Evolutionary conservation across 1,139 yeast species (phyloP), one percentile per base, ranked within the genome.

Genomic region (Debaryomyces subglobosus): DNA sequence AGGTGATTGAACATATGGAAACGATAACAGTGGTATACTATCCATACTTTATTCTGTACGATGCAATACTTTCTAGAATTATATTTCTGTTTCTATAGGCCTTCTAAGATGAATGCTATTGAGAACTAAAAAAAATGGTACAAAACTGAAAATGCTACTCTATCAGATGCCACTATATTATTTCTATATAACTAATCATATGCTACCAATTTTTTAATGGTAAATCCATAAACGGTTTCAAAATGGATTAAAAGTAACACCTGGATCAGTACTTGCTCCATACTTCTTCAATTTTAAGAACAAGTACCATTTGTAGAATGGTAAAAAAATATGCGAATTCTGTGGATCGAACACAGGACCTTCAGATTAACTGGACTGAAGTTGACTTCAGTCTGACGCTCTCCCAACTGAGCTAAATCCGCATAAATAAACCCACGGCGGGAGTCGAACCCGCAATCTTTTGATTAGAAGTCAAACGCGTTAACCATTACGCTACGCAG

Each of bases 381-480:
- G 68, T 67, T 53, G 34, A 55, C 89, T 84, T 84, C 89, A 84
- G 89, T 84, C 89, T 83, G 86, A 81, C 89, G 90, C 89, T 84
- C 89, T 84, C 89, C 89, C 89, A 80, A 81, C 88, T 84, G 89
- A 84, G 89, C 89, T 83, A 83, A 82, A 74, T 71, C 85, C 84
- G 86, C 85, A 43, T 6, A 35, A 12, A 35, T 16, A 35, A 43
- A 53, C 56, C 56, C 56, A 53, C 53, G 56, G 54, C 56, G 56
- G 54, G 56, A 53, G 56, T 53, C 56, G 56, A 53, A 53, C 56
- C 54, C 56, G 56, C 54, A 53, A 53, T 53, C 56, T 53, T 53
- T 52, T 53, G 56, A 53, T 53, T 53, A 53, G 56, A 53, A 53
- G 56, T 53, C 56, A 53, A 52, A 53, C 56, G 56, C 56, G 56